Evolutionary conservation across 2,329 filamentous ascomycete species (phyloP).

Genomic region (Ilyonectria sp.): DNA sequence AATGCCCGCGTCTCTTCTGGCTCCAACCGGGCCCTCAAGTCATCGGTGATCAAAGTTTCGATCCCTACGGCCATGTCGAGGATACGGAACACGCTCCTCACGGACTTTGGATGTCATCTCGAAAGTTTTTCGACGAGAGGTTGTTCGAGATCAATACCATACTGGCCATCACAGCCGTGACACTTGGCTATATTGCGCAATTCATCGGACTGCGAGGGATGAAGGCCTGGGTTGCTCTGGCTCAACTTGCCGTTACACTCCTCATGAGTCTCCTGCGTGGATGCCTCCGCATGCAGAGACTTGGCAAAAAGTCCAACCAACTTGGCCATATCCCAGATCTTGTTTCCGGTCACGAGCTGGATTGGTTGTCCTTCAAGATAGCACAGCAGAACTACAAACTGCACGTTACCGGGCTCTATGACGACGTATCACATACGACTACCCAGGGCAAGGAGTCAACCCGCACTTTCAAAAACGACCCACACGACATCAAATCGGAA

Average conservation of each 20-base stretch:
- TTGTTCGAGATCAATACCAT: slow-evolving; percentile 16
- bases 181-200: slow-evolving; percentile 36
- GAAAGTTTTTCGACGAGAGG: slow-evolving; percentile 13
- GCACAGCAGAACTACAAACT: not conserved
- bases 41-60: slow-evolving; percentile 46
- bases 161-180: slow-evolving; percentile 10
- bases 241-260: slow-evolving; percentile 37
- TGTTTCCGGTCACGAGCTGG: slow-evolving; percentile 40
- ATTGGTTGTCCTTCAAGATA: slow-evolving; percentile 41
- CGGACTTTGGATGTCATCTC: slow-evolving; percentile 28
- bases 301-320: slow-evolving; percentile 31
- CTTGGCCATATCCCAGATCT: slow-evolving; percentile 31
- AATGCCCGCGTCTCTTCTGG: slow-evolving; percentile 32
- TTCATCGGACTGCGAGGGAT: slow-evolving; percentile 44
- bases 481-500: not conserved
- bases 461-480: not conserved
- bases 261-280: slow-evolving; percentile 40
- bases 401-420: slow-evolving; percentile 17
- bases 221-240: slow-evolving; percentile 35
- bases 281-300: slow-evolving; percentile 35
- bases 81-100: slow-evolving; percentile 1
- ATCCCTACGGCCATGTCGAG: slow-evolving; percentile 40
- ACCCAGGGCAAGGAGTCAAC: not conserved
- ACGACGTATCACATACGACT: not conserved
- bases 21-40: slow-evolving; percentile 41